Evolutionary conservation across 2,329 filamentous ascomycete genomes (phyloP).

Genomic region (Malbranchea zuffiana): DNA sequence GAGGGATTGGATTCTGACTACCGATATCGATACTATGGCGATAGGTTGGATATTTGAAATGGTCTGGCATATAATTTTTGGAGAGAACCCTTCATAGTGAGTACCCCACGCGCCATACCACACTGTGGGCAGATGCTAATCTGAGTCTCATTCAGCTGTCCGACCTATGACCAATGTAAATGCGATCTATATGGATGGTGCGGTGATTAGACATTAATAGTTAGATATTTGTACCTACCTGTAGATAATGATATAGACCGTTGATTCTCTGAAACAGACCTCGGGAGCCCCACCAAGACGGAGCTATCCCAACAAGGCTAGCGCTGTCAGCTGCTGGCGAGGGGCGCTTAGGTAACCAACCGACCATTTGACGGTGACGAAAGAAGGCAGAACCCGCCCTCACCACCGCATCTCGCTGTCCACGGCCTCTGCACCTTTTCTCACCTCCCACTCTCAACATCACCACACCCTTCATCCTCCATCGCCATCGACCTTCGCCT

Average conservation of each 20-base stretch:
- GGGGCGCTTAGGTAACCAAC: conserved; percentile 7
- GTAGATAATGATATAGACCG: too few relatives aligned
- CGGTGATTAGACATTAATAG: neutral
- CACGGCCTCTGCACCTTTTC: conserved; percentile 2
- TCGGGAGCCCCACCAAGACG: too few relatives aligned
- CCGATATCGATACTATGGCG: conserved; percentile 43
- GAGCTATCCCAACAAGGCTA: neutral
- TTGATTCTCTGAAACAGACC: too few relatives aligned
- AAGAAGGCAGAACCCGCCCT: conserved; percentile 12
- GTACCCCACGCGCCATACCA: conserved; percentile 8
- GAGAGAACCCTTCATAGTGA: conserved; percentile 32
- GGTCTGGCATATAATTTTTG: conserved; percentile 51
- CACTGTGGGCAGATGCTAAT: neutral
- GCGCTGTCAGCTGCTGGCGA: conserved; percentile 4
- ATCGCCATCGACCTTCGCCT: neutral
- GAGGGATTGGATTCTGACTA: conserved; percentile 50
- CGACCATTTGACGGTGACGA: conserved; percentile 11
- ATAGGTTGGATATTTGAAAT: conserved; percentile 55
- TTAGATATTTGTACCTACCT: too few relatives aligned
- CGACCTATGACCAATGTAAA: conserved; percentile 7
- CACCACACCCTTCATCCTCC: neutral
- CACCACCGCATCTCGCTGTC: neutral
- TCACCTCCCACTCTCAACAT: neutral
- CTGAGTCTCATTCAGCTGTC: conserved; percentile 7
- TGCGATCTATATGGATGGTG: conserved; percentile 11